Evolutionary conservation across 2,329 filamentous ascomycete genomes (phyloP), one percentile per base, ranked within the genome.

Genomic region (Calonectria hawksworthii): DNA sequence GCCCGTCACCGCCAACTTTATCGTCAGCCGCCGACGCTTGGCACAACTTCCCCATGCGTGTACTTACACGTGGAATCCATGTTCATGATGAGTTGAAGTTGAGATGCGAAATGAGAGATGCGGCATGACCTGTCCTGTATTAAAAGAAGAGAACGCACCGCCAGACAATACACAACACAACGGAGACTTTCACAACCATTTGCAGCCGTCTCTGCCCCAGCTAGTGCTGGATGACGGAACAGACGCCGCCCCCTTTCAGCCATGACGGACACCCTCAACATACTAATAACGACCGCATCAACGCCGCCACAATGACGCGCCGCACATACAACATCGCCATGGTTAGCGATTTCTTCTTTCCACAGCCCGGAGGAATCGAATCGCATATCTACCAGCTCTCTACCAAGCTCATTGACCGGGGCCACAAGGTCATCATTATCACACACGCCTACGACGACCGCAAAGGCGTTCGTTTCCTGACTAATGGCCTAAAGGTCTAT

Each of bases 261-360:
- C 70, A 76, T 77, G 78, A 77, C 72, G 71, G 69, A 66, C 72
- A 61, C 28, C 51, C 41, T 70, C 67, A 52, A 74, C 59, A 64
- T 44, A 59, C 54, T 68, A 72, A 56, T 38, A 30, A 38, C 74
- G 44, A 34, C 64, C 68, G 72, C 70, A 52, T 61, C 65, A 52
- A 47, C 72, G 70, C 77, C 79, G 76, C 81, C 84, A 86, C 79
- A 70, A 91, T 90, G 86, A 85, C 88, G 80, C 89, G 88, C 80
- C 88, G 88, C 77, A 91, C 90, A 38, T 93, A 93, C 85, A 93
- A 92, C 82, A 93, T 93, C 86, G 92, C 92, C 76, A 99, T 99
- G 97, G 95, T 98, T 85, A 96, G 96, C 91, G 97, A 99, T 89
- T 98, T 98, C 90, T 99, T 99, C 93, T 99, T 98, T 84, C 97